These are phyloP conservation scores for Xylaria sp. DNA, from an alignment of 495 filamentous ascomycete species.

Conservation along the genomic window DNA sequence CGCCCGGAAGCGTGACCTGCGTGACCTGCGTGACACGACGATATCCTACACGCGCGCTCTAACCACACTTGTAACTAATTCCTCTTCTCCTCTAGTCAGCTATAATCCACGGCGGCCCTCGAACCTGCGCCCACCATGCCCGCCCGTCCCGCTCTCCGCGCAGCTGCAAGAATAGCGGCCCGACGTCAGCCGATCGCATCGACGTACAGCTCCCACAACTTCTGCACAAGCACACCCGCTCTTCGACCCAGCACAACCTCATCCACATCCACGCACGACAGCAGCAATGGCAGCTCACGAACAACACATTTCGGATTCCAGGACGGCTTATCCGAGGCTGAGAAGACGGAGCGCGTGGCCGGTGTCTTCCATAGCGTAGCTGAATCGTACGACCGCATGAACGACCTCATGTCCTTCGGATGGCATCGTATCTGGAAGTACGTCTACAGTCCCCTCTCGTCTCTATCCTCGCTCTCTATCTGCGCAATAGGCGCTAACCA, in stretches of 20 bases:
- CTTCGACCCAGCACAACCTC: constrained; percentile 26
- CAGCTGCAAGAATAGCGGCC: constrained; percentile 31
- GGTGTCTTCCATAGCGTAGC: constrained; percentile 96
- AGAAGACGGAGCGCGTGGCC: constrained; percentile 75
- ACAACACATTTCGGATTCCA: constrained; percentile 93
- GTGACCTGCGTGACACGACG: too few relatives aligned
- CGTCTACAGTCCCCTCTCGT: constrained; percentile 27
- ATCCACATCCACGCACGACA: constrained; percentile 16
- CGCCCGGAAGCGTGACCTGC: constrained; percentile 7
- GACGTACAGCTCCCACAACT: constrained; percentile 7
- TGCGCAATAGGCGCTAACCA: background rate
- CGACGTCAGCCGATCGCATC: constrained; percentile 21
- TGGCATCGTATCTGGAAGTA: constrained; percentile 96
- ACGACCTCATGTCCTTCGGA: constrained; percentile 97
- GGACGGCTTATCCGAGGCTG: constrained; percentile 78
- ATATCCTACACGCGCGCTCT: background rate
- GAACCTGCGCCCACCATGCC: constrained; percentile 31
- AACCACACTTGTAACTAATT: background rate
- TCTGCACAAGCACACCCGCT: constrained; percentile 20
- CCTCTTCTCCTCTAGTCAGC: background rate
- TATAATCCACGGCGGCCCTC: background rate
- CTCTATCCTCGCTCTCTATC: background rate
- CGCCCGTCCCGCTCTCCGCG: constrained; percentile 33
- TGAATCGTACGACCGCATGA: constrained; percentile 92
- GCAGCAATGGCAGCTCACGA: constrained; percentile 18